Percentiles rank a stretch among this genome's conserved stretches.
These are phyloP conservation scores for Triadica sebifera DNA, from an alignment of 345 rosid species.

Conservation along the genomic window DNA sequence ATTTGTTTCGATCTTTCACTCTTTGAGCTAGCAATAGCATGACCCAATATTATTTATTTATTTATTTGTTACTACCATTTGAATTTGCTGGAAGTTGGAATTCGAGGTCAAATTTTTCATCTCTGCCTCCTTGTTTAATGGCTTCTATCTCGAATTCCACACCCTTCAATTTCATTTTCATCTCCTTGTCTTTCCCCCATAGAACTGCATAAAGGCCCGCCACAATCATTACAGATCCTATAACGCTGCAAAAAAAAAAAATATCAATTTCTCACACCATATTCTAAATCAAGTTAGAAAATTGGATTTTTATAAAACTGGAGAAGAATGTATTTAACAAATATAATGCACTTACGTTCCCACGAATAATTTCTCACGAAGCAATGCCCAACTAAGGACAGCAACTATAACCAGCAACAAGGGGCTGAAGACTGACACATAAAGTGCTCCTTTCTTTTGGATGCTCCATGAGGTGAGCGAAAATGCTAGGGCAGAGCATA, in stretches of 20 bases:
- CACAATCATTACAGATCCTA: constrained; percentile 72
- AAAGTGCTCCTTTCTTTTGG: constrained; percentile 76
- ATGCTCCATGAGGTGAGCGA: constrained; percentile 69
- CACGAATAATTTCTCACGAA: constrained; percentile 66
- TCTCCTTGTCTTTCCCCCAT: constrained; percentile 86
- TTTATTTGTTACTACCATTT: constrained; percentile 12
- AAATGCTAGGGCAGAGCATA: constrained; percentile 69
- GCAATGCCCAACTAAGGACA: constrained; percentile 72
- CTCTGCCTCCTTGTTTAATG: constrained; percentile 3
- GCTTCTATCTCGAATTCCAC: constrained; percentile 10
- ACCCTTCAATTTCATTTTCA: constrained; percentile 7
- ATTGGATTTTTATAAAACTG: no score
- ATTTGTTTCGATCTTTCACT: not conserved
- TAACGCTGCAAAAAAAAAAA: constrained; percentile 33
- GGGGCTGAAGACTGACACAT: constrained; percentile 86
- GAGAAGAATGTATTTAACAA: no score
- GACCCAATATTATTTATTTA: not conserved
- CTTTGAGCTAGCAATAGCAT: not conserved
- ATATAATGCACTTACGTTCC: constrained; percentile 57
- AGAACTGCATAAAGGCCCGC: constrained; percentile 72
- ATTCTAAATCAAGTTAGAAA: no score
- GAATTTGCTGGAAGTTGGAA: constrained; percentile 14
- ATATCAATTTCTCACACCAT: no score
- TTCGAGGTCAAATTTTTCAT: constrained; percentile 34
- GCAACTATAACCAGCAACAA: constrained; percentile 68